Percentiles rank a stretch among this genome's conserved stretches.
Conservation (phyloP, 2,329 filamentous ascomycete genomes). For the Chaetothyriales sp. region DNA sequence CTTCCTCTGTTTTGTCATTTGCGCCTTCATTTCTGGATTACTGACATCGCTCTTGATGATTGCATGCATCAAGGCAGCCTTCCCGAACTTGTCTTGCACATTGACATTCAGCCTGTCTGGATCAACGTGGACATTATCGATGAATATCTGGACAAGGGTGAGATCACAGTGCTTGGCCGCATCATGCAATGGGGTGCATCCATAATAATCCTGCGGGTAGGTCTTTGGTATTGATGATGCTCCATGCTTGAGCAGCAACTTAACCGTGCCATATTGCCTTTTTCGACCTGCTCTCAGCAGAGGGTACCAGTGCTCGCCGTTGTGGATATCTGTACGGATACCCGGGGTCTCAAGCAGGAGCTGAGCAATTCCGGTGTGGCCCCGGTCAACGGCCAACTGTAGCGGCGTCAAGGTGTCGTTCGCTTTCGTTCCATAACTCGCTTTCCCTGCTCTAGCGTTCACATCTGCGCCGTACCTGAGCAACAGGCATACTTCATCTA, state of each 20-base stretch:
- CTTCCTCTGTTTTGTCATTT: neutral
- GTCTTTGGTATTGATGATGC: constrained; percentile 5
- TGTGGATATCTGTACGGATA: constrained; percentile 6
- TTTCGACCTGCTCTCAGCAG: constrained; percentile 11
- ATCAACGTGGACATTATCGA: constrained; percentile 1
- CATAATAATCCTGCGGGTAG: constrained; percentile 11
- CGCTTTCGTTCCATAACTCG: constrained; percentile 8
- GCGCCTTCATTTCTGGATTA: constrained; percentile 3
- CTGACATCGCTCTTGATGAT: constrained; percentile 8
- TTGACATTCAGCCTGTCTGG: constrained; percentile 4
- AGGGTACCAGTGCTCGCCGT: constrained; percentile 8
- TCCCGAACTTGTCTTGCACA: constrained; percentile 10
- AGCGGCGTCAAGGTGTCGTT: constrained; percentile 10
- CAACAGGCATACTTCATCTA: constrained; percentile 10
- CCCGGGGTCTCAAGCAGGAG: constrained; percentile 6
- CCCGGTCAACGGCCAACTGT: constrained; percentile 8
- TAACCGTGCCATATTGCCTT: constrained; percentile 9
- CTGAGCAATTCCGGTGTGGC: constrained; percentile 8
- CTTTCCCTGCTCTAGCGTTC: constrained; percentile 10
- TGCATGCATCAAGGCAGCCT: constrained; percentile 15
- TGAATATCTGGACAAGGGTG: constrained; percentile 8
- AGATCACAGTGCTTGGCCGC: constrained; percentile 11
- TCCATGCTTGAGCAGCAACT: constrained; percentile 8
- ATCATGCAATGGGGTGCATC: constrained; percentile 13
- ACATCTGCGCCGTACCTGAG: constrained; percentile 11